These are phyloP conservation scores for Fusarium mangiferae DNA, from an alignment of 2,329 filamentous ascomycete species.

Conservation along the genomic window DNA sequence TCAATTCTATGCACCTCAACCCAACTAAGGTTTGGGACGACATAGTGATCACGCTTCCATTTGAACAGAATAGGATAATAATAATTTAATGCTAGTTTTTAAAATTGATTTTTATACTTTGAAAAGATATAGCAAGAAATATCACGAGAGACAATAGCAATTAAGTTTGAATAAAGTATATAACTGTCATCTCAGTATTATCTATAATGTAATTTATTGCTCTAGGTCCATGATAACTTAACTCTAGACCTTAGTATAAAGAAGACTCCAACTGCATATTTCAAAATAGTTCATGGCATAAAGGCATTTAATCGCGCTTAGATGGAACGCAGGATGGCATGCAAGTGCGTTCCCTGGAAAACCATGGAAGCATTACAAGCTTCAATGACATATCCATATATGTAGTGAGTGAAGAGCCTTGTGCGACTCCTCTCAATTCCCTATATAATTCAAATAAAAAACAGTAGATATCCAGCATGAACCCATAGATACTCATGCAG, in stretches of 20 bases:
- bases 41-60: too few species aligned
- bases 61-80: rapidly evolving
- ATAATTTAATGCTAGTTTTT: background rate
- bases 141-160: background rate
- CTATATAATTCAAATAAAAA: background rate
- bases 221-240: rapidly evolving
- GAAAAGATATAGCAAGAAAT: background rate
- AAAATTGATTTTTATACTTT: rapidly evolving
- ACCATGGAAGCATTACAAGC: background rate
- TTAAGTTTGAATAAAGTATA: background rate
- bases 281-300: too few species aligned
- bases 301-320: background rate
- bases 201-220: rapidly evolving
- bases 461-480: background rate
- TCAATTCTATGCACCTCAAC: too few species aligned
- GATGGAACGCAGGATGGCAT: background rate
- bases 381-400: background rate
- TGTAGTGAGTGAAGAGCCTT: background rate
- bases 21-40: too few species aligned
- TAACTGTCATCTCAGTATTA: rapidly evolving
- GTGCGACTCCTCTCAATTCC: background rate
- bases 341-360: background rate
- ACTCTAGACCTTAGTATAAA: rapidly evolving
- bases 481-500: background rate
- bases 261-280: rapidly evolving